phyloP scores from a whole-genome alignment of 2,329 filamentous ascomycete species.

The Escovopsis sp. region DNA sequence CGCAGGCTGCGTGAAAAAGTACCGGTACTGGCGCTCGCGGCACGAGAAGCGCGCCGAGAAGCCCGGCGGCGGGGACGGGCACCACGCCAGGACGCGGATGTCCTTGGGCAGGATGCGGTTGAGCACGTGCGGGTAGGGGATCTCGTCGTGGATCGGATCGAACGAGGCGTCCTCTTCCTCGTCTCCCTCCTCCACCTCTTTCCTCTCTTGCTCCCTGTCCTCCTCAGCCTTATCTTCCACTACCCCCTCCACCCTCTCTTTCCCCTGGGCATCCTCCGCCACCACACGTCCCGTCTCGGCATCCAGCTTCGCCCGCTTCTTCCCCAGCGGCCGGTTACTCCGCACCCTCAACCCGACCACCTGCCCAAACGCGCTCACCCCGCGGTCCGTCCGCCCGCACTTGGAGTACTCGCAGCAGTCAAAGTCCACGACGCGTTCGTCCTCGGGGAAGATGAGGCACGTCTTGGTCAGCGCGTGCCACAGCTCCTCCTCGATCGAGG shows the following conservation, averaged over 20 bases:
- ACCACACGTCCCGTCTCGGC: constrained; percentile 6
- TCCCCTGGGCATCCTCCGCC: not conserved
- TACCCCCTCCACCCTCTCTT: constrained; percentile 3
- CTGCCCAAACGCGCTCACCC: constrained; percentile 94
- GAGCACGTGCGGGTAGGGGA: constrained; percentile 68
- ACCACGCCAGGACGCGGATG: constrained; percentile 88
- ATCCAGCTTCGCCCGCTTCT: constrained; percentile 11
- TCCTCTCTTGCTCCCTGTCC: constrained; percentile 6
- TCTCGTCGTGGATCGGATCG: constrained; percentile 65
- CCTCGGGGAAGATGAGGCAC: constrained; percentile 61
- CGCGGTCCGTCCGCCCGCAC: constrained; percentile 81
- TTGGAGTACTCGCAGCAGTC: constrained; percentile 83
- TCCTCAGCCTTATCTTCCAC: no score
- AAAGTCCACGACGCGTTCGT: constrained; percentile 54
- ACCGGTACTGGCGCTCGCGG: constrained; percentile 78
- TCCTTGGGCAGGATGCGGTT: constrained; percentile 81
- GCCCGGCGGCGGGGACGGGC: constrained; percentile 57
- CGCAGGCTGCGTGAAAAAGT: constrained; percentile 94
- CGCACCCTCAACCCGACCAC: constrained; percentile 73
- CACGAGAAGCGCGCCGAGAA: constrained; percentile 93
- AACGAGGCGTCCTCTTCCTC: constrained; percentile 12
- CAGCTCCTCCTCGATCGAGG: constrained; percentile 82
- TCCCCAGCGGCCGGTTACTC: constrained; percentile 53
- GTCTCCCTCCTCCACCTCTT: constrained; percentile 8
- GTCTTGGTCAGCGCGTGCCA: constrained; percentile 82